phyloP scores from a whole-genome alignment of 2,329 filamentous ascomycete species.

The Lecanicillium sp. region DNA sequence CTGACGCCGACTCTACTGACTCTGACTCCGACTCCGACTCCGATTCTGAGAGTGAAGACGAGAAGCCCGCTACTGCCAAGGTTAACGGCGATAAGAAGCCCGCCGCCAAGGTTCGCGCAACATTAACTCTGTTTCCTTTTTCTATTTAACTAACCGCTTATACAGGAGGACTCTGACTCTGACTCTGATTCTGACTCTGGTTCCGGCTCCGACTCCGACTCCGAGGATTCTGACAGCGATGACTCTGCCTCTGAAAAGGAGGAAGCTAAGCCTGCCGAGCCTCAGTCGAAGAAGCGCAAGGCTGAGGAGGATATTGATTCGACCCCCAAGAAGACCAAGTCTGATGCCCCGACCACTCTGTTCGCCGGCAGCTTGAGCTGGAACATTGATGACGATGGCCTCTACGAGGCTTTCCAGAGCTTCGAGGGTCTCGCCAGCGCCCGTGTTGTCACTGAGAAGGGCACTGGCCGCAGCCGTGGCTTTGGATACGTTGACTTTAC shows the following conservation, averaged over 20 bases:
- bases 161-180: slow-evolving; percentile 21
- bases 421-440: slow-evolving; percentile 65
- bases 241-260: slow-evolving; percentile 25
- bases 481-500: slow-evolving; percentile 91
- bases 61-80: slow-evolving; percentile 10
- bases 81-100: neutral
- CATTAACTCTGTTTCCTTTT: too few relatives aligned
- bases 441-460: slow-evolving; percentile 77
- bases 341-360: slow-evolving; percentile 53
- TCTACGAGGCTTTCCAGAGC: slow-evolving; percentile 72
- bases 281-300: slow-evolving; percentile 41
- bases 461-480: slow-evolving; percentile 75
- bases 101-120: slow-evolving; percentile 22
- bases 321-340: slow-evolving; percentile 60
- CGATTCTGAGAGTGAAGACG: slow-evolving; percentile 15
- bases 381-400: slow-evolving; percentile 78
- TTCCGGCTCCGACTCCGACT: slow-evolving; percentile 20
- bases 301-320: slow-evolving; percentile 40
- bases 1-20: slow-evolving; percentile 22
- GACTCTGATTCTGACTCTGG: slow-evolving; percentile 28
- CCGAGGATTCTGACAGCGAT: slow-evolving; percentile 18
- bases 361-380: slow-evolving; percentile 89
- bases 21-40: slow-evolving; percentile 18
- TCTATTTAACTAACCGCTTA: neutral
- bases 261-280: slow-evolving; percentile 26